Evolutionary conservation across 306 rosid species (phyloP).

Genomic region (Arachis hypogaea): DNA sequence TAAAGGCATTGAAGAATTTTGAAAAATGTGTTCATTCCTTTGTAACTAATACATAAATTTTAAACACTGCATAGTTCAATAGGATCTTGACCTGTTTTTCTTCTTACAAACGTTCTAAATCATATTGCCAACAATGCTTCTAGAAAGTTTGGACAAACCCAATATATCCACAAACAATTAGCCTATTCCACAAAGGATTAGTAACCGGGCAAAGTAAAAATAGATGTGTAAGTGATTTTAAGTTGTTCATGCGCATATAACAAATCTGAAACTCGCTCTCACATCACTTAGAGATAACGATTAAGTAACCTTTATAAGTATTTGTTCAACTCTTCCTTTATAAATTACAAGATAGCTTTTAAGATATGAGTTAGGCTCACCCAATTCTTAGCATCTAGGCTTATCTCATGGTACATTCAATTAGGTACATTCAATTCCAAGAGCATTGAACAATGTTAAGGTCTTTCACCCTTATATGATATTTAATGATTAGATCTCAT

Average conservation of each 20-base stretch:
- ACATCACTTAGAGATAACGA: no score
- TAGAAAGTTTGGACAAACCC: neutral
- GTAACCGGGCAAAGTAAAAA: neutral
- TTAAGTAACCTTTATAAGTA: no score
- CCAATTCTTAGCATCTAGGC: no score
- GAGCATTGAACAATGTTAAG: neutral
- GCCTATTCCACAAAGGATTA: conserved; percentile 1
- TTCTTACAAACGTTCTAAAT: neutral
- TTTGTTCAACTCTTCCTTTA: no score
- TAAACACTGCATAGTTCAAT: neutral
- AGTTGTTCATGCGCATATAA: neutral
- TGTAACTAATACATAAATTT: neutral
- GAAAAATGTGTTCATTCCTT: neutral
- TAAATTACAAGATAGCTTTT: no score
- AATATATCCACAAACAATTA: neutral
- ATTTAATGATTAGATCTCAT: conserved; percentile 1
- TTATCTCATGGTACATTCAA: no score
- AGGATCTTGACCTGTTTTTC: neutral
- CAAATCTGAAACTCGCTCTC: neutral
- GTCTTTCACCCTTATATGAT: neutral
- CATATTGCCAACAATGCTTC: neutral
- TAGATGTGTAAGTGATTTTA: neutral
- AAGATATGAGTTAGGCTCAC: no score
- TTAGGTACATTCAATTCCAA: no score
- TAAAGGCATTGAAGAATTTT: neutral